Base-by-base conservation (phyloP, 768 basidiomycete species). In the Boletellus emodensis region DNA sequence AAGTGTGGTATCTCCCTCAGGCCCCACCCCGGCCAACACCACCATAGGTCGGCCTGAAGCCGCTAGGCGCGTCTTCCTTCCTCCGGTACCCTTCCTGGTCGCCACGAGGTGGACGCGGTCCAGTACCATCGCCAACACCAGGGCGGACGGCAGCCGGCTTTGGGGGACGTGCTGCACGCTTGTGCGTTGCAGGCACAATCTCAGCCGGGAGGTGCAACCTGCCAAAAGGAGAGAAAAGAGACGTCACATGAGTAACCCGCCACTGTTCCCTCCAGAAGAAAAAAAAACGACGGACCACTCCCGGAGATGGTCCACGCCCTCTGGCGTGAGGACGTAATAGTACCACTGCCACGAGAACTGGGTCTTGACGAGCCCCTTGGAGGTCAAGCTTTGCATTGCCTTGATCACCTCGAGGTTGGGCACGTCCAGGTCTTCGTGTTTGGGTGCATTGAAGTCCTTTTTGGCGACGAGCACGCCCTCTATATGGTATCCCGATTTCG, bases 281-380 rank as follows among this genome's bases (percentile, higher is more conserved):
- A 11, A 3, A 20, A 47, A 3, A 37, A 51, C 22, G 22, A 59
- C 68, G 46, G 56, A 80, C 78, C 87, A 94, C 74, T 95, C 93
- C 57, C 95, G 87, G 71, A 98, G 88, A 76, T 89, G 95, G 61
- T 95, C 93, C 57, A 98, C 86, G 65, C 96, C 96, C 72, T 98
- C 96, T 46, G 92, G 86, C 62, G 94, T 99, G 66, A 99, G 80
- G 65, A 84, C 81, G 76, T 98, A 99, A 77, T 98, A 99, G 76
- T 96, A 99, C 81, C 84, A 96, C 68, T 97, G 94, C 96, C 96
- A 99, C 43, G 89, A 93, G 81, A 98, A 98, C 69, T 93, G 95
- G 61, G 96, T 99, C 84, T 97, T 97, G 77, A 98, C 93, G 72
- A 78, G 84, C 49, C 95, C 94, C 68, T 72, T 78, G 38, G 82